phyloP scores from a whole-genome alignment of 257 asterid genomes.

The Ilex asprella region DNA sequence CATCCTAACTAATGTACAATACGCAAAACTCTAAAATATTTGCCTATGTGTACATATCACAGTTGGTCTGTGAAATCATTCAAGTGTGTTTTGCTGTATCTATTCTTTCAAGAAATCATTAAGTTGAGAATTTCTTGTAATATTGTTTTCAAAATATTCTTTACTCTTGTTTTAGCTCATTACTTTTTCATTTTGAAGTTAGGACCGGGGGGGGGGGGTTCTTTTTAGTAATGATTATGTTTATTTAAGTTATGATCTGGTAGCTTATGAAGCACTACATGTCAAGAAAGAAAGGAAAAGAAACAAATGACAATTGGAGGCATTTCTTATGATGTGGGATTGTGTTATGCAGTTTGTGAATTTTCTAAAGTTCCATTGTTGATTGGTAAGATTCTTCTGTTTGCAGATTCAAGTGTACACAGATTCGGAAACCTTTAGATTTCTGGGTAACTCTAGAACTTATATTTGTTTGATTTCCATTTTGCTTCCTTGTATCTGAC shows the following conservation, averaged over 20 bases:
- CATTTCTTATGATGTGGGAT: neutral
- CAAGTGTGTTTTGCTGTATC: too few relatives aligned
- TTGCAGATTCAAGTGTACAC: constrained; percentile 67
- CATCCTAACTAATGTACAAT: too few relatives aligned
- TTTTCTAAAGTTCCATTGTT: constrained; percentile 8
- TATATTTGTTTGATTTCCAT: neutral
- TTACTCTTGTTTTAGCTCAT: too few relatives aligned
- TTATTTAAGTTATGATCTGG: neutral
- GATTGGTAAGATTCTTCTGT: constrained; percentile 8
- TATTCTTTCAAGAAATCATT: too few relatives aligned
- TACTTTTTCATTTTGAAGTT: too few relatives aligned
- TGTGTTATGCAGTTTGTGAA: constrained; percentile 10
- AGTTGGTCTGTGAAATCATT: too few relatives aligned
- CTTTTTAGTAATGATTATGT: too few relatives aligned
- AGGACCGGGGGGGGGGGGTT: too few relatives aligned
- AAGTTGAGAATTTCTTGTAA: too few relatives aligned
- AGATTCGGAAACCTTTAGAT: constrained; percentile 57
- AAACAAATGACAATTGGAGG: neutral
- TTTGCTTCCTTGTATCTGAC: neutral
- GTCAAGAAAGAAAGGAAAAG: neutral
- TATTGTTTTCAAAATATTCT: too few relatives aligned
- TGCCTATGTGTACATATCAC: too few relatives aligned
- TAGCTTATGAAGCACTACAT: constrained; percentile 4
- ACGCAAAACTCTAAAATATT: too few relatives aligned
- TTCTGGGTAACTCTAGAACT: constrained; percentile 57